Evolutionary conservation across 768 basidiomycete genomes (phyloP), one percentile per base, ranked within the genome.

Genomic region (Mycena capillaripes): DNA sequence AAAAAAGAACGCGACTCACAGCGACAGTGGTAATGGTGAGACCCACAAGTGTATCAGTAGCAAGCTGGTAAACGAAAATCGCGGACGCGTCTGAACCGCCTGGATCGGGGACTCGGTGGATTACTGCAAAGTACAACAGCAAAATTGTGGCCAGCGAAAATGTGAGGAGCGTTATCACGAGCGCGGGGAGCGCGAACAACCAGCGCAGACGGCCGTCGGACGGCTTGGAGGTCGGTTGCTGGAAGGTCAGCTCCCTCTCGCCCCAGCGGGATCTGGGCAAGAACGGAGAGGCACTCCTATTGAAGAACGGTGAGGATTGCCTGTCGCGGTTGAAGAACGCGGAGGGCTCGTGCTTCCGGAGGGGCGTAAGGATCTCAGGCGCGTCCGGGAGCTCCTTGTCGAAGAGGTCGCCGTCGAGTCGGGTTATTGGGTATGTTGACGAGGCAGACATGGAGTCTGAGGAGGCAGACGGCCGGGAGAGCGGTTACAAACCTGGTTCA

Each of bases 391-490:
- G 70, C 0, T 10, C 56, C 44, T 75, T 75, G 55, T 64, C 23
- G 46, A 52, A 11, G 66, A 56, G 30, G 48, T 21, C 38, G 53
- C 36, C 66, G 65, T 59, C 57, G 48, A 61, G 71, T 8, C 16
- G 10, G 38, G 38, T 38, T 16, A 16, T 38, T 38, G 38, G 38
- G 38, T 38, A 38, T 38, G 11, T 16, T 38, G 74, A 75, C 66
- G 70, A 25, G 70, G 70, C 74, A 72, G 70, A 66, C 74, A n/a
- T n/a, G n/a, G n/a, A n/a, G n/a, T 68, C 74, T 71, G 74, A 75
- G 69, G 70, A 25, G 70, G 70, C 74, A 72, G 70, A 66, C 74
- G 21, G 44, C 73, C 73, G 48, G 68, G 64, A 61, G 42, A 50
- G 58, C 48, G 23, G 57, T 50, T 52, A 59, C 44, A 27, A 60